Evolutionary conservation across 202 grass and related monocot genomes (phyloP).

Genomic region (Sporobolus alterniflorus): DNA sequence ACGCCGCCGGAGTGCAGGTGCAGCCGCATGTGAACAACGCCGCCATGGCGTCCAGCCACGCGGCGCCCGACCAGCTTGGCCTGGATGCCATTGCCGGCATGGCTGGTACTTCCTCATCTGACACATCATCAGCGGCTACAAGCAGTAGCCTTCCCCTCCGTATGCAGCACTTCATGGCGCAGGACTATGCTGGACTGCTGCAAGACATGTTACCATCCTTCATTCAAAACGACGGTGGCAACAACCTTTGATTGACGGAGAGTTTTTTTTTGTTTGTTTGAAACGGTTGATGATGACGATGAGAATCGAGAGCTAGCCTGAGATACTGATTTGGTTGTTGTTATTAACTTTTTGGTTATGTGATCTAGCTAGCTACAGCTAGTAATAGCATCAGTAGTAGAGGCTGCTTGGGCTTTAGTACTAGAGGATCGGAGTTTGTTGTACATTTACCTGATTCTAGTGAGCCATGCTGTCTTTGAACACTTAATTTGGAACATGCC

Average conservation of each 20-base stretch:
- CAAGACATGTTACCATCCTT: constrained; percentile 91
- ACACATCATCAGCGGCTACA: background rate
- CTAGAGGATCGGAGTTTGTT: constrained; percentile 10
- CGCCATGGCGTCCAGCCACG: constrained; percentile 15
- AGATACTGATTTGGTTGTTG: constrained; percentile 12
- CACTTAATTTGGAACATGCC: background rate
- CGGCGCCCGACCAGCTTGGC: background rate
- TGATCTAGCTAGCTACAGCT: background rate
- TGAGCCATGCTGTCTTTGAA: constrained; percentile 17
- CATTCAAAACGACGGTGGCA: constrained; percentile 30
- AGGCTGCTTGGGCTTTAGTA: background rate
- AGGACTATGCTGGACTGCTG: constrained; percentile 74
- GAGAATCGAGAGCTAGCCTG: background rate
- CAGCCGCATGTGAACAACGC: constrained; percentile 9
- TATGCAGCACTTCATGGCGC: constrained; percentile 62
- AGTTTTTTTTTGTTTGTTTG: background rate
- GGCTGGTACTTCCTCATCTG: background rate
- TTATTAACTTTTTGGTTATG: constrained; percentile 14
- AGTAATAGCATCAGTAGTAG: background rate
- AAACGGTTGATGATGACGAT: background rate
- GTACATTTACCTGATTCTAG: constrained; percentile 46
- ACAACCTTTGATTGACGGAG: constrained; percentile 34
- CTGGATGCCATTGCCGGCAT: constrained; percentile 14
- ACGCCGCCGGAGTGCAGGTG: background rate
- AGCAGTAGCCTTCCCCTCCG: constrained; percentile 14